Base-by-base conservation (phyloP, 371 early-diverging fungal species). In the Zopfochytrium polystomum region DNA sequence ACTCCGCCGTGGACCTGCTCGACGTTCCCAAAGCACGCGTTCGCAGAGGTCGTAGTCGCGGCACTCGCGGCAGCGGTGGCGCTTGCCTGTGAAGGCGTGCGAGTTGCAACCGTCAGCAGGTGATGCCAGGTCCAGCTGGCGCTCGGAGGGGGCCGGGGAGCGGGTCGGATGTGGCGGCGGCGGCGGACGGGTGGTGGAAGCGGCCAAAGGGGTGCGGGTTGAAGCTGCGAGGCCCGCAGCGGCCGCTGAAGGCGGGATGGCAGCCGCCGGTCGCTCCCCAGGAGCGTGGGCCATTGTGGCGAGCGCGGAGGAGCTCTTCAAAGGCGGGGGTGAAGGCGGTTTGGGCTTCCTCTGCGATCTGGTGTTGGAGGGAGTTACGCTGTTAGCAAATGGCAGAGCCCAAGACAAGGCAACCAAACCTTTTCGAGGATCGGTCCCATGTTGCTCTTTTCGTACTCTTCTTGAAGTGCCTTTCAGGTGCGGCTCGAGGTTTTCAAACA, bases 41-140 rank as follows among this genome's bases (percentile, higher is more conserved):
- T n/a, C 53, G 54, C 74, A 74, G 22, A 74, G 58, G 45, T 74
- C 74, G 52, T 60, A 71, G 62, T 74, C 67, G 25, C 52, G 61
- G 60, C 74, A 74, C 1, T 26, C 38, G 22, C 15, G 27, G 58
- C 74, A 74, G 50, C 62, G 66, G 71, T 55, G 55, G 6, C 74
- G 58, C 3, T 50, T 45, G 1, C 71, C 70, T 11, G 55, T 2
- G 49, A 70, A 57, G 11, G 35, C 9, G 22, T 45, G 32, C 32
- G 46, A 42, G 52, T 66, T 62, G 59, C 74, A 74, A 7, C 63
- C 65, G 53, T 74, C 74, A n/a, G 58, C 74, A 74, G 32, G 49
- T 33, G 3, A 74, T 60, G 30, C n/a, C 35, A 34, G 25, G 15
- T 22, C 72, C 72, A 71, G 30, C 42, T n/a, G 43, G 29, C 53